phyloP scores from a whole-genome alignment of 108 stramenopile genomes.

The Skeletonema costatum region DNA sequence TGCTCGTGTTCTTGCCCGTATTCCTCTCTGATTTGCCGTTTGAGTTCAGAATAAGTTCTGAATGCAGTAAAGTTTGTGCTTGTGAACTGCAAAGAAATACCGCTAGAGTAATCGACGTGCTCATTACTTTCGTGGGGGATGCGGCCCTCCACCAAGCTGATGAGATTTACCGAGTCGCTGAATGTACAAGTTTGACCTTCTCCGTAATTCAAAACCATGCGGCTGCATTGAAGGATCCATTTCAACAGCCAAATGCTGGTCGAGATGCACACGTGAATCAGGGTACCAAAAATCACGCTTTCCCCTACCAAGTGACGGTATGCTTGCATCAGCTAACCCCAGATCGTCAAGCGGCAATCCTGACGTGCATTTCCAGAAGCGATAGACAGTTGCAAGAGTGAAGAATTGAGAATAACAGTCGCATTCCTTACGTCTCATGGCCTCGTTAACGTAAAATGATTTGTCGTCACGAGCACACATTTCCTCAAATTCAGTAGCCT shows the following conservation, averaged over 20 bases:
- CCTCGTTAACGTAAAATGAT: constrained; percentile 59
- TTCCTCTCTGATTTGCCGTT: constrained; percentile 46
- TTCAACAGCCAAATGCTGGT: constrained; percentile 12
- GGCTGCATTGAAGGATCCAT: constrained; percentile 45
- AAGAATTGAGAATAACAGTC: constrained; percentile 62
- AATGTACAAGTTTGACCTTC: constrained; percentile 38
- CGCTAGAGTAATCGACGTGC: constrained; percentile 22
- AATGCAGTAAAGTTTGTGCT: constrained; percentile 48
- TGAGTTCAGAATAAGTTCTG: constrained; percentile 52
- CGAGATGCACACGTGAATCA: constrained; percentile 32
- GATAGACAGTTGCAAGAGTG: constrained; percentile 65
- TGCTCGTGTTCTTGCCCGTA: constrained; percentile 49
- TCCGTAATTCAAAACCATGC: constrained; percentile 35
- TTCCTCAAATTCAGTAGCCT: constrained; percentile 17
- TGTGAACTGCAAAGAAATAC: constrained; percentile 60
- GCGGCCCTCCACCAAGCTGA: constrained; percentile 34
- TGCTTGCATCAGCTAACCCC: constrained; percentile 51
- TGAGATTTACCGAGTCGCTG: not conserved
- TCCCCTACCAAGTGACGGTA: constrained; percentile 20
- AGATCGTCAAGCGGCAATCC: constrained; percentile 47
- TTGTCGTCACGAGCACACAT: constrained; percentile 82
- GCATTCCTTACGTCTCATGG: constrained; percentile 74
- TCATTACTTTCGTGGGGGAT: constrained; percentile 22
- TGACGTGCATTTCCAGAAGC: constrained; percentile 79
- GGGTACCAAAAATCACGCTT: constrained; percentile 77